Evolutionary conservation across 331 rosid species (phyloP).

Genomic region (Cydonia oblonga): DNA sequence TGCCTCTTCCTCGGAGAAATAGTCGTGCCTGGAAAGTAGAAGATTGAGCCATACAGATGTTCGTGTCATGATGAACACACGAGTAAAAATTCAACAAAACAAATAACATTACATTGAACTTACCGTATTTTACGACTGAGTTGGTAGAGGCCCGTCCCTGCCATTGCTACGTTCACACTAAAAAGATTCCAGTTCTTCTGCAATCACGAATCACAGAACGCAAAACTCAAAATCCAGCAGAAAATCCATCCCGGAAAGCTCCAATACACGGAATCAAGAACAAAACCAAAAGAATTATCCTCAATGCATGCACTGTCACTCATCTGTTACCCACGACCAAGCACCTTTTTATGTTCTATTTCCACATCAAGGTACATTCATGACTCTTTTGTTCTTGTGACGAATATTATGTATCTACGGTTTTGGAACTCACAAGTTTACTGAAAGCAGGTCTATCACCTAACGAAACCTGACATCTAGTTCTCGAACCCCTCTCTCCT

Average conservation of each 20-base stretch:
- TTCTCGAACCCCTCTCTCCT: neutral
- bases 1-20: constrained; percentile 24
- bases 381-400: neutral
- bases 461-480: neutral
- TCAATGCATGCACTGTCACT: neutral
- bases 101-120: neutral
- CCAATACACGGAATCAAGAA: neutral
- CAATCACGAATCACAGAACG: neutral
- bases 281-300: neutral
- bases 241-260: neutral
- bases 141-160: constrained; percentile 42
- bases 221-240: neutral
- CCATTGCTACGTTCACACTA: constrained; percentile 41
- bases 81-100: no score
- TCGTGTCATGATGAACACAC: neutral
- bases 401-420: neutral
- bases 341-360: neutral
- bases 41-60: neutral
- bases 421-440: neutral
- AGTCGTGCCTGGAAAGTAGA: constrained; percentile 25
- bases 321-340: neutral
- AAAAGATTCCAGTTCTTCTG: constrained; percentile 56
- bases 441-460: neutral
- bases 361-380: neutral
- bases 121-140: constrained; percentile 35